Percentiles rank a stretch among this genome's conserved stretches.
These are phyloP conservation scores for Camellia oleifera DNA, from an alignment of 179 eudicot species.

Conservation along the genomic window DNA sequence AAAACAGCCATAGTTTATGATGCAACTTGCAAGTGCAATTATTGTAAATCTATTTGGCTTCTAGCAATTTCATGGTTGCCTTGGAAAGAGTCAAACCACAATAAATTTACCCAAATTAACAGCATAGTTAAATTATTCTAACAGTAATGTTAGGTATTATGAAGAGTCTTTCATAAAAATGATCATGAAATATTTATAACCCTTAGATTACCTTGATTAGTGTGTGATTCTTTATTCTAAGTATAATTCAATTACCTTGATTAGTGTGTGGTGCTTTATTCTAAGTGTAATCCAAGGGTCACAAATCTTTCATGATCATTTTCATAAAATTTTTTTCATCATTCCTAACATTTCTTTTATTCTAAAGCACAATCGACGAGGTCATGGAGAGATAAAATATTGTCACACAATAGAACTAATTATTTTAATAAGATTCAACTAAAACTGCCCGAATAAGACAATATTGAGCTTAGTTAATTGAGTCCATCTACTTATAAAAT, in stretches of 20 bases:
- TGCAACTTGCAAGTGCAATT: too few species aligned
- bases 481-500: not conserved
- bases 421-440: not conserved
- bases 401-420: not conserved
- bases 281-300: too few species aligned
- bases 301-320: not conserved
- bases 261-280: too few species aligned
- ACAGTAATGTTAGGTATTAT: too few species aligned
- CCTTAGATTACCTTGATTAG: too few species aligned
- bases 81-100: not conserved
- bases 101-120: not conserved
- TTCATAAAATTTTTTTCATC: too few species aligned
- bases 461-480: not conserved
- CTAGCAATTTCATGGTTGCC: not conserved
- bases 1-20: too few species aligned
- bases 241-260: too few species aligned
- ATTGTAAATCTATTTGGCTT: not conserved
- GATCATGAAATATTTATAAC: too few species aligned
- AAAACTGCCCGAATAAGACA: not conserved
- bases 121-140: not conserved
- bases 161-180: too few species aligned
- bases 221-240: too few species aligned
- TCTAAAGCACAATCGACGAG: not conserved
- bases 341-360: not conserved
- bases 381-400: not conserved